A percentile compares a stretch with the other conserved stretches of the same genome.
Evolutionary conservation across 2,329 filamentous ascomycete species (phyloP).

Genomic region (Neocatenulostroma microsporum): DNA sequence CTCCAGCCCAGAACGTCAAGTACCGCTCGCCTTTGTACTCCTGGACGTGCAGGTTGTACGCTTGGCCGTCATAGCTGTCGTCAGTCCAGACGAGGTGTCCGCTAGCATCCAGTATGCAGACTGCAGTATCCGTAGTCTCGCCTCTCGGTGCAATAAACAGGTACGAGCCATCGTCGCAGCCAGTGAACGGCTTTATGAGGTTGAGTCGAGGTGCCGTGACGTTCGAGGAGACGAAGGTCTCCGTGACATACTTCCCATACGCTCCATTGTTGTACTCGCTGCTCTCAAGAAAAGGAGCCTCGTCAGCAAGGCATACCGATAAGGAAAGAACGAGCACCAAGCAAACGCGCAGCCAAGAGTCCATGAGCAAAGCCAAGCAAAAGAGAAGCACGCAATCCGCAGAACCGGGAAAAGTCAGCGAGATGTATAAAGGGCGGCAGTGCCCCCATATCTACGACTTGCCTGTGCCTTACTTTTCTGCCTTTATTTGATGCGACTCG

Average conservation of each 20-base stretch:
- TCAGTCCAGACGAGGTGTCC: slow-evolving; percentile 20
- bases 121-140: slow-evolving; percentile 13
- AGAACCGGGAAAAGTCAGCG: neutral
- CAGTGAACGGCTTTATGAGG: slow-evolving; percentile 24
- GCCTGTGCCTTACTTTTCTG: too few species aligned
- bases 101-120: slow-evolving; percentile 9
- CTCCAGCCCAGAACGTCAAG: slow-evolving; percentile 45
- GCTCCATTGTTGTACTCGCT: slow-evolving; percentile 28
- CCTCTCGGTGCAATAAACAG: slow-evolving; percentile 24
- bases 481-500: too few species aligned
- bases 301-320: too few species aligned
- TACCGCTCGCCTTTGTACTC: slow-evolving; percentile 38
- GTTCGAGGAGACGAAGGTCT: slow-evolving; percentile 28
- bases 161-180: slow-evolving; percentile 25
- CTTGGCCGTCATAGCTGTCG: slow-evolving; percentile 24
- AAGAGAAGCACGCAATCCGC: neutral
- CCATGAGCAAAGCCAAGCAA: slow-evolving; percentile 1
- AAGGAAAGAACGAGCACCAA: too few species aligned
- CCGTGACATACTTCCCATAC: slow-evolving; percentile 31
- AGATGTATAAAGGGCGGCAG: neutral
- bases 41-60: slow-evolving; percentile 43
- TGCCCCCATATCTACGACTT: too few species aligned
- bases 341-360: neutral
- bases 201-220: slow-evolving; percentile 29
- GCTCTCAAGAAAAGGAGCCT: slow-evolving; percentile 16